Conservation (phyloP, 2,329 filamentous ascomycete genomes). For the Diaporthe caulivora region DNA sequence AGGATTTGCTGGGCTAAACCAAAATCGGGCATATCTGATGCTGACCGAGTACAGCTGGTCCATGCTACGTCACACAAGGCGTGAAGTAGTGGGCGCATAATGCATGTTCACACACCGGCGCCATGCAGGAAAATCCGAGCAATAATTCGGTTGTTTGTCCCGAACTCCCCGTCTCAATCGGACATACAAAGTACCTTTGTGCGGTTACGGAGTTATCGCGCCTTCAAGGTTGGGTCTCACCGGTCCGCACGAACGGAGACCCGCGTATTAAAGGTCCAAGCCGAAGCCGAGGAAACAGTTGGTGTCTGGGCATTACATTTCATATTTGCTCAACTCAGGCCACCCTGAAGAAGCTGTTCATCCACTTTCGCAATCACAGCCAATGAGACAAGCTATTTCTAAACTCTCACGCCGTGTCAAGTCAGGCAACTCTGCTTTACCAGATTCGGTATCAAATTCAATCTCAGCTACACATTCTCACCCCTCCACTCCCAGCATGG, state of each 20-base stretch:
- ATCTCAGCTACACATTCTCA: neutral
- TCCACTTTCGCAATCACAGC: neutral
- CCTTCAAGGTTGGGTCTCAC: neutral
- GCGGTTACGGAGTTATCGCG: conserved; percentile 21
- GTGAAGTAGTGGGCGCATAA: neutral
- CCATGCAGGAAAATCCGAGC: neutral
- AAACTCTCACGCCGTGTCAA: conserved; percentile 18
- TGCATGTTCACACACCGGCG: neutral
- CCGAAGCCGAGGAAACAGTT: neutral
- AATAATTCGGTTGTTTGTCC: neutral
- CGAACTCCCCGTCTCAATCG: neutral
- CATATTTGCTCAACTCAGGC: neutral
- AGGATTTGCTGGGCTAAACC: neutral
- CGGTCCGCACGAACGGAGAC: neutral
- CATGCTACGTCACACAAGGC: conserved; percentile 10
- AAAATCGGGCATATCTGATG: neutral
- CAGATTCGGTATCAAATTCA: neutral
- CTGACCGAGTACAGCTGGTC: neutral
- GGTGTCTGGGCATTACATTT: neutral
- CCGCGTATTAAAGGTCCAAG: neutral
- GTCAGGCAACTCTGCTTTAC: neutral
- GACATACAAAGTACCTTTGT: neutral
- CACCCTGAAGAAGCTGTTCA: neutral
- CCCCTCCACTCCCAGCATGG: neutral
- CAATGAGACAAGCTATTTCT: conserved; percentile 19